Base-by-base conservation (phyloP, 306 rosid species). In the Casuarina glauca region DNA sequence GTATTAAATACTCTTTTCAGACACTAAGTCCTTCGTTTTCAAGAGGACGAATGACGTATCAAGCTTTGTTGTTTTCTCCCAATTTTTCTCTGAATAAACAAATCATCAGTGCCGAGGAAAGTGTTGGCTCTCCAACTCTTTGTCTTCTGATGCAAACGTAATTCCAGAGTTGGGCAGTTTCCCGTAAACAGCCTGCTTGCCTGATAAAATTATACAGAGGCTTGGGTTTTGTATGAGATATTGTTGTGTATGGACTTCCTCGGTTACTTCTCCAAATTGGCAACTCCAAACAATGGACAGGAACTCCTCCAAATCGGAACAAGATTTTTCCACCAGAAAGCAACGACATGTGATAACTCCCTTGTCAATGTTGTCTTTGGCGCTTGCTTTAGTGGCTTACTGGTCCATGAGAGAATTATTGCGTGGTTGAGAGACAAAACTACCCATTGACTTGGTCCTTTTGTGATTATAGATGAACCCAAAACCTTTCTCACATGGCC, bases 381-480 rank as follows among this genome's bases (percentile, higher is more conserved):
- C 42, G 42, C 44, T 6, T 11, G 5, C 44, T 36, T 62, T 55
- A 55, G 3, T 55, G 35, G 6, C 46, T 66, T 42, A 83, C 74
- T 81, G 77, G 81, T 19, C 70, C 79, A 82, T 44, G 52, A 44
- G 58, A 51, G 6, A 78, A 79, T 79, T 76, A 72, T 77, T 43
- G 73, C 12, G 20, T 0, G 32, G 71, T 44, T 55, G 73, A 12
- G 64, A 75, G 64, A 74, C 75, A 78, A 67, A 57, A 8, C 39
- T 10, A 78, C 60, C 20, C 19, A 50, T 45, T 5, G 41, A 63
- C 72, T 73, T 44, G 54, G 74, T 70, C 79, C 62, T 70, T 87
- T 45, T 76, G 70, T 44, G 70, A 76, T 49, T 67, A 84, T 84
- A 79, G 81, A 73, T 74, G 84, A 49, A 66, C 66, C 73, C 32